Conservation (phyloP, 129 eudicot species). For the Escallonia rubra region DNA sequence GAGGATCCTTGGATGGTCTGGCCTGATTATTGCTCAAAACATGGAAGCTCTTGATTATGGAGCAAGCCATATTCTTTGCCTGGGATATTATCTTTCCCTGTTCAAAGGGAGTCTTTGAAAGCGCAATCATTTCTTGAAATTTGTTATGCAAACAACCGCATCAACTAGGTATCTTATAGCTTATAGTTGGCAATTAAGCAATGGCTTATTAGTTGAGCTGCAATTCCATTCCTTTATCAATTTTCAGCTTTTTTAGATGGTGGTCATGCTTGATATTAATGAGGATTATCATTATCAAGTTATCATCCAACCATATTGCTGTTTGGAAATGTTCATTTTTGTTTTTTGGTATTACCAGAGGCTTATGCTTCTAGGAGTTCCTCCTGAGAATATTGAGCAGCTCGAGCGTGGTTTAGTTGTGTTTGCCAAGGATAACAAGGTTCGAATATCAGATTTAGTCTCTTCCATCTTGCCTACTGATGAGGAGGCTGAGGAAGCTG, state of each 20-base stretch:
- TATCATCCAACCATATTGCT: slow-evolving; percentile 1
- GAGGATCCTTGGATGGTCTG: too few species aligned
- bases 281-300: not conserved
- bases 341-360: slow-evolving; percentile 39
- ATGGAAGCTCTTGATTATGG: too few species aligned
- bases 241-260: not conserved
- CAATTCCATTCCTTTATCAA: not conserved
- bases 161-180: too few species aligned
- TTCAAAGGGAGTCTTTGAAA: too few species aligned
- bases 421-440: slow-evolving; percentile 41
- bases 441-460: slow-evolving; percentile 36
- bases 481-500: slow-evolving; percentile 41
- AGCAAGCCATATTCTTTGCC: too few species aligned
- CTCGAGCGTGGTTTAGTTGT: slow-evolving; percentile 53
- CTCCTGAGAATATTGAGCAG: slow-evolving; percentile 50
- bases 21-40: too few species aligned
- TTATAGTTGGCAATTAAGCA: too few species aligned
- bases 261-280: not conserved
- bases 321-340: not conserved
- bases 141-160: too few species aligned
- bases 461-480: slow-evolving; percentile 65
- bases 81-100: too few species aligned
- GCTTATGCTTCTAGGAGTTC: slow-evolving; percentile 55
- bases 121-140: too few species aligned
- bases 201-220: not conserved